Percentiles rank a stretch among this genome's conserved stretches.
phyloP scores from a whole-genome alignment of 2,329 filamentous ascomycete species.

The Hymenoscyphus linearis region DNA sequence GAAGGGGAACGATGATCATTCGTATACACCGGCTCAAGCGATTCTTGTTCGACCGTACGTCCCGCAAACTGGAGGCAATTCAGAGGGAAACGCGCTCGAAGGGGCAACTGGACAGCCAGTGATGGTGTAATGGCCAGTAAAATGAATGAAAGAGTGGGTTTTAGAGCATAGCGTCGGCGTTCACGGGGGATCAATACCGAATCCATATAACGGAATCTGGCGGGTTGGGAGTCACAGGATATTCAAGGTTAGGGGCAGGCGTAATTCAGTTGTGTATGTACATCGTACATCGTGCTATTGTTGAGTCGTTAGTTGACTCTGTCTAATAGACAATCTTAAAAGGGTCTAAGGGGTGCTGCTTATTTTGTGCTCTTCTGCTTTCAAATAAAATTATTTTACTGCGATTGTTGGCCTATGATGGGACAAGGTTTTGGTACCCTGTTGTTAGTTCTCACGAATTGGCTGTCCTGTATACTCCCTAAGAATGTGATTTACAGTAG shows the following conservation, averaged over 20 bases:
- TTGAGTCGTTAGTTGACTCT: neutral
- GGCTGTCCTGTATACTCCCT: too few relatives aligned
- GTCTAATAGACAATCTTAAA: neutral
- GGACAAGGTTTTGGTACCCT: too few relatives aligned
- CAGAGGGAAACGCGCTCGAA: conserved; percentile 10
- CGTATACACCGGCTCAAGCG: conserved; percentile 26
- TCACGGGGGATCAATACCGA: neutral
- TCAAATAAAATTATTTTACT: too few relatives aligned
- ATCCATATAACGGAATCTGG: neutral
- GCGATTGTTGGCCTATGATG: too few relatives aligned
- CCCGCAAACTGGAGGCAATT: conserved; percentile 16
- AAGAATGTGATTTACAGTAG: too few relatives aligned
- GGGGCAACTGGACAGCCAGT: conserved; percentile 7
- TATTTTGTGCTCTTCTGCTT: too few relatives aligned
- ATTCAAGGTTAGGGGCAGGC: neutral
- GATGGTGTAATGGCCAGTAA: conserved; percentile 7
- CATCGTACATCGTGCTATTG: neutral
- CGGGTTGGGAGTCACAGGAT: neutral
- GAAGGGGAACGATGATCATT: conserved; percentile 3
- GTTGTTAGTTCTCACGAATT: too few relatives aligned
- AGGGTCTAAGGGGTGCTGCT: too few relatives aligned
- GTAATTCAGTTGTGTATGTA: neutral
- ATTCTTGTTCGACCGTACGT: conserved; percentile 27
- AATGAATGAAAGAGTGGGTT: neutral
- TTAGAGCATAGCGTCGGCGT: conserved; percentile 3